A percentile compares a stretch with the other conserved stretches of the same genome.
Conservation (phyloP, 2,329 filamentous ascomycete genomes). For the Chrysosporium keratinophilum region DNA sequence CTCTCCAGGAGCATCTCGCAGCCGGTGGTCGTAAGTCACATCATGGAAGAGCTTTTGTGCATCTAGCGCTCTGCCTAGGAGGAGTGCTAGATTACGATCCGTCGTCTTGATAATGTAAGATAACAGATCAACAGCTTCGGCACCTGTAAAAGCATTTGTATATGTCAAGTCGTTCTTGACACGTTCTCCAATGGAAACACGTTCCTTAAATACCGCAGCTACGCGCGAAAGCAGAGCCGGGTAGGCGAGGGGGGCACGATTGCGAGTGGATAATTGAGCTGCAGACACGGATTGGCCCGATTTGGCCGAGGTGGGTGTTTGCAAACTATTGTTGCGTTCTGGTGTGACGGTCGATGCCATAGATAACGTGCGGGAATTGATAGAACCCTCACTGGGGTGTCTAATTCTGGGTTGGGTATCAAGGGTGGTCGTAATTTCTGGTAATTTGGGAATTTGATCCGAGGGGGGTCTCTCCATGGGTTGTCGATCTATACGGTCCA, state of each 20-base stretch:
- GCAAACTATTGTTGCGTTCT: constrained; percentile 50
- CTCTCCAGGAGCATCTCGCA: constrained; percentile 87
- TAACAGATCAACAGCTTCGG: constrained; percentile 89
- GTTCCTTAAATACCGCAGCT: constrained; percentile 80
- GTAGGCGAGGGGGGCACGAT: constrained; percentile 73
- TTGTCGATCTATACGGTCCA: constrained; percentile 29
- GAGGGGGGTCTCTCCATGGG: constrained; percentile 44
- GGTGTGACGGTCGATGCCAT: constrained; percentile 64
- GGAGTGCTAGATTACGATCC: constrained; percentile 82
- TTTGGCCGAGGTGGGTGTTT: constrained; percentile 44
- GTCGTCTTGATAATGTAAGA: constrained; percentile 96
- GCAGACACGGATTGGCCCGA: constrained; percentile 41
- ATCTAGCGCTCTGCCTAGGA: constrained; percentile 83
- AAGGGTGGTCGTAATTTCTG: constrained; percentile 7
- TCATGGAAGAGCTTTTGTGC: constrained; percentile 99
- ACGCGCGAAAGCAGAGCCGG: constrained; percentile 89
- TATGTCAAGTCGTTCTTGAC: constrained; percentile 96
- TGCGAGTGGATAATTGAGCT: constrained; percentile 47
- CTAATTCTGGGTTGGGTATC: constrained; percentile 25
- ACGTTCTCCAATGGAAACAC: constrained; percentile 74
- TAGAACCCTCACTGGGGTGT: constrained; percentile 36
- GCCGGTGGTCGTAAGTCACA: constrained; percentile 90
- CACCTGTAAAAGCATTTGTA: constrained; percentile 91
- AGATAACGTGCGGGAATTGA: constrained; percentile 62
- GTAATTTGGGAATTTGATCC: constrained; percentile 7